Base-by-base conservation (phyloP, 2,329 filamentous ascomycete genomes). In the Fusarium sp. region DNA sequence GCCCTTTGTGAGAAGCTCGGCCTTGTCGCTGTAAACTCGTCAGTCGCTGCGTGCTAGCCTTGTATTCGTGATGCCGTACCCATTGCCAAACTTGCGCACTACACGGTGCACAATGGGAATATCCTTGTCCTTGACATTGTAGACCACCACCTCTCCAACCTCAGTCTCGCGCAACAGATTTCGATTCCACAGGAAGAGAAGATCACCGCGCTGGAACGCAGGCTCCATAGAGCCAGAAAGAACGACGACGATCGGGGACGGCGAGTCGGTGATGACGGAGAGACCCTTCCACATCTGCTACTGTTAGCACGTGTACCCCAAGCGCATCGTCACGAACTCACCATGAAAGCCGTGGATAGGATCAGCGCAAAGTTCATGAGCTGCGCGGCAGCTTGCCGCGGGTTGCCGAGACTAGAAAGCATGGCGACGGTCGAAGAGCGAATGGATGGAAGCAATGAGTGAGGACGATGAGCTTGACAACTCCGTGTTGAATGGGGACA, bases 61-160 rank as follows among this genome's bases (percentile, higher is more conserved):
- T 13, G 24, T 13, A 31, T 22, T 11, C 8, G 4, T 14, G 7
- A 10, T 13, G 1, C 82, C 87, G 67, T 79, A 89, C 86, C 90
- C 90, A 34, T 79, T 78, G 24, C 91, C 90, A 80, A 92, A 92
- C 80, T 91, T 91, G 84, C 95, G 90, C 64, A 98, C 93, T 11
- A 98, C 89, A 60, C 96, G 88, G 85, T 99, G 96, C 76, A 99
- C 96, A 83, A 99, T 99, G 34, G 96, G 96, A 73, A 99, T 98
- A 76, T 98, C 94, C 87, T 98, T 99, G 67, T 93, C 95, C 82
- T 91, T 90, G 63, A 98, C 93, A 80, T 97, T 97, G 84, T 91
- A 91, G 11, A 91, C 89, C 10, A 91, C 89, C n/a, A 91, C 81
- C 75, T 89, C 87, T 70, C 87, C 87, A 18, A 90, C 87, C 50